Percentiles rank a stretch among this genome's conserved stretches.
Evolutionary conservation across 805 yeast species (phyloP).

Genomic region (Starmerella khaoyaiensis): DNA sequence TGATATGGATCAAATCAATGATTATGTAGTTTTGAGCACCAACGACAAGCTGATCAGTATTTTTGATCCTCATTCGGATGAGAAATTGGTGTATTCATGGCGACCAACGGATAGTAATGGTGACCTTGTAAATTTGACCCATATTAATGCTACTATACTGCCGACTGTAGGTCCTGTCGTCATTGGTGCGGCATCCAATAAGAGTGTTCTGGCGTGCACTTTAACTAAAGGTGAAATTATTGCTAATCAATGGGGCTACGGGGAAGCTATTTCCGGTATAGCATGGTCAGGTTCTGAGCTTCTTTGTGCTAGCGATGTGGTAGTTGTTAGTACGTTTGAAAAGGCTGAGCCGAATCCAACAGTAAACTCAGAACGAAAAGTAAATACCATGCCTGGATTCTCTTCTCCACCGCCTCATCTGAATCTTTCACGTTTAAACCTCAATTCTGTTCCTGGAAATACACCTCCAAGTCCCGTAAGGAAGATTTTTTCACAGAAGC

Average conservation of each 20-base stretch:
- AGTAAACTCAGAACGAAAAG: no score
- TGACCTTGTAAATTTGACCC: conserved; percentile 13
- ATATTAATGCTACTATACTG: conserved; percentile 1
- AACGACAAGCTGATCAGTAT: conserved; percentile 17
- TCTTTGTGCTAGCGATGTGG: conserved; percentile 15
- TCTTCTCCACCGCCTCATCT: no score
- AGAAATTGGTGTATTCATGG: conserved; percentile 5
- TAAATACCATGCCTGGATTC: no score
- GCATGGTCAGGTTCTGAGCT: conserved; percentile 14
- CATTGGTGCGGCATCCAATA: conserved; percentile 37
- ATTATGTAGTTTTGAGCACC: conserved; percentile 11
- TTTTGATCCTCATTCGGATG: conserved; percentile 14
- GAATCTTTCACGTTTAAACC: no score
- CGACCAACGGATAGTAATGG: conserved; percentile 15
- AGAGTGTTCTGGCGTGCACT: conserved; percentile 41
- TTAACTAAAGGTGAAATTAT: conserved; percentile 36
- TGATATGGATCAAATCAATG: conserved; percentile 25
- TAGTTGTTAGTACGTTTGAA: conserved; percentile 7
- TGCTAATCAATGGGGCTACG: conserved; percentile 48
- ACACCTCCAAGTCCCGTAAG: no score
- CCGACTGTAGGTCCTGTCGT: conserved; percentile 9
- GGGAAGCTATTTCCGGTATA: conserved; percentile 39
- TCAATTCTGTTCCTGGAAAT: no score
- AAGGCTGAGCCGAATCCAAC: no score
- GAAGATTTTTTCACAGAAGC: no score